Conservation (phyloP, 257 asterid species). For the Catharanthus roseus region DNA sequence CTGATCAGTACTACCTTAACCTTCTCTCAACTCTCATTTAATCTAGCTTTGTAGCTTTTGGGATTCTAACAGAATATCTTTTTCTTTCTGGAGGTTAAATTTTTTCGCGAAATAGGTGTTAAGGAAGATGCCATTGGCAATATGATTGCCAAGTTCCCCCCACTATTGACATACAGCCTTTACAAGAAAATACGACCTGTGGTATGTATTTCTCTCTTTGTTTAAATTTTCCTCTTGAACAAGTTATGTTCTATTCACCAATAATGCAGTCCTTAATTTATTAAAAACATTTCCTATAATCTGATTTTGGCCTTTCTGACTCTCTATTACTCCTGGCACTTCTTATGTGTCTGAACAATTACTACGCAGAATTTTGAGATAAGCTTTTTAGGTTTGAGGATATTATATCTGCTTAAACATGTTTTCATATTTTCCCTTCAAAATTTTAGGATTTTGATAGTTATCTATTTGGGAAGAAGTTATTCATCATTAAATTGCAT, state of each 20-base stretch:
- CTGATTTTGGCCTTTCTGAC: not conserved
- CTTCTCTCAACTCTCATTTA: not conserved
- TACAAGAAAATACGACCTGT: slow-evolving; percentile 88
- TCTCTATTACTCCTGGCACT: not conserved
- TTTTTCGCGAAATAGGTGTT: slow-evolving; percentile 79
- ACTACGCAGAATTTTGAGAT: not conserved
- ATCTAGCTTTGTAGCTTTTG: not conserved
- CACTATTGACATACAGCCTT: slow-evolving; percentile 81
- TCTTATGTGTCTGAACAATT: not conserved
- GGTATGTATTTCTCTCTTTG: slow-evolving; percentile 31
- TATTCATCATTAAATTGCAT: not conserved
- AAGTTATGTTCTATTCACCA: not conserved
- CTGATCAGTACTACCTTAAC: no score
- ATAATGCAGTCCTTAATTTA: not conserved
- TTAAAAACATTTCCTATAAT: not conserved
- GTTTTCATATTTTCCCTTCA: not conserved
- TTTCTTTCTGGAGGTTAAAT: slow-evolving; percentile 56
- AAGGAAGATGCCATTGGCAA: slow-evolving; percentile 63
- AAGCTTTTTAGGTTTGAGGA: not conserved
- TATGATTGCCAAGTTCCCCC: slow-evolving; percentile 69
- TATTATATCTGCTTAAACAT: not conserved
- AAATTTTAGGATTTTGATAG: not conserved
- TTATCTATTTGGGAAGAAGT: not conserved
- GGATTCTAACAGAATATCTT: slow-evolving; percentile 3
- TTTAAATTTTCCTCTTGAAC: not conserved